These are phyloP conservation scores for Aspergillus proliferans DNA, from an alignment of 2,329 filamentous ascomycete genomes.

Conservation along the genomic window DNA sequence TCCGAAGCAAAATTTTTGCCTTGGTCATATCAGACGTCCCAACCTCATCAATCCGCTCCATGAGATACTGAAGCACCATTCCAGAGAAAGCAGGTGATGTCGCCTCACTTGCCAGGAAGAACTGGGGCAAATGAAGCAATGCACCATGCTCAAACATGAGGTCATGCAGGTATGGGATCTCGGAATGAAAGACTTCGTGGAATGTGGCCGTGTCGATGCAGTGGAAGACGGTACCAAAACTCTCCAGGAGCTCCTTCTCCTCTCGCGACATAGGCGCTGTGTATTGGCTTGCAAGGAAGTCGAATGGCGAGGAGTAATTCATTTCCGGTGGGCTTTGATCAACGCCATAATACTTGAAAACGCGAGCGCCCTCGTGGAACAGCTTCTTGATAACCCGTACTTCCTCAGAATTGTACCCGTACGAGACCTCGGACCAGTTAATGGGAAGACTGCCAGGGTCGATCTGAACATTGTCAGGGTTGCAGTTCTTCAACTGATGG, in stretches of 20 bases:
- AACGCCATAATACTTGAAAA: constrained; percentile 94
- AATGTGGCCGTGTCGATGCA: constrained; percentile 98
- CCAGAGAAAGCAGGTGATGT: constrained; percentile 96
- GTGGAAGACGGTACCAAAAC: constrained; percentile 96
- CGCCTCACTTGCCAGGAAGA: constrained; percentile 96
- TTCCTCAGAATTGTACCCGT: constrained; percentile 94
- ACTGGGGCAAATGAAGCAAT: constrained; percentile 90
- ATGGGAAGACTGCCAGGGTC: constrained; percentile 72
- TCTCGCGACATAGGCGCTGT: constrained; percentile 92
- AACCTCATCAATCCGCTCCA: constrained; percentile 93
- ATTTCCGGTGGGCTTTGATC: constrained; percentile 70
- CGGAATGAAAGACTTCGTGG: constrained; percentile 95
- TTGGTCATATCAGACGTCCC: constrained; percentile 87
- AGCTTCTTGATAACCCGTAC: constrained; percentile 94
- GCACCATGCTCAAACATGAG: constrained; percentile 97
- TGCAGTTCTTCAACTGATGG: constrained; percentile 87
- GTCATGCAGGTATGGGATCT: constrained; percentile 93
- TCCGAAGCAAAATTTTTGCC: constrained; percentile 81
- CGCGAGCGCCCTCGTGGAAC: constrained; percentile 91
- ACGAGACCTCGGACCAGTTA: constrained; percentile 94
- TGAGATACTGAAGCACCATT: constrained; percentile 94
- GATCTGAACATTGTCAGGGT: constrained; percentile 61
- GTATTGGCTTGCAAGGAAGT: constrained; percentile 90
- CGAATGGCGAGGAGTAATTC: constrained; percentile 72
- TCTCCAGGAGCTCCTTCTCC: constrained; percentile 94